These are phyloP conservation scores for Letharia lupina DNA, from an alignment of 495 filamentous ascomycete species.

Conservation along the genomic window DNA sequence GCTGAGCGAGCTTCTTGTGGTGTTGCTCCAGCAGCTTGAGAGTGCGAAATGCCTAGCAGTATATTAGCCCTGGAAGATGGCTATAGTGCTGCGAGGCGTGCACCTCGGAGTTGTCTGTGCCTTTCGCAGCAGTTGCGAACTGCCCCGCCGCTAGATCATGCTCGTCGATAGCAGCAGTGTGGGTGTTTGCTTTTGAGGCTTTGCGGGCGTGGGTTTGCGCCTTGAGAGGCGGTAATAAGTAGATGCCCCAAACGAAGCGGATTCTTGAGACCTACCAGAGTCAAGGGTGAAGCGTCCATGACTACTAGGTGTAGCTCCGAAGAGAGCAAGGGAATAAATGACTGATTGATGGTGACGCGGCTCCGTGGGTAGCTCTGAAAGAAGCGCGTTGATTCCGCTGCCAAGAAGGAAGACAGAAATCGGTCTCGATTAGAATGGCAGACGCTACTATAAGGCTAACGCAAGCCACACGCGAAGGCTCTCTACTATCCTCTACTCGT, in stretches of 20 bases:
- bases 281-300: conserved; percentile 58
- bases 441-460: too few species aligned
- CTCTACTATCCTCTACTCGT: too few species aligned
- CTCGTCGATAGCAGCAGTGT: conserved; percentile 71
- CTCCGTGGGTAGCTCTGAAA: background rate
- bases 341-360: background rate
- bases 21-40: conserved; percentile 78
- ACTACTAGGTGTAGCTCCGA: background rate
- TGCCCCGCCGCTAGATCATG: conserved; percentile 85
- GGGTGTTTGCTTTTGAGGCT: conserved; percentile 54
- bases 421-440: too few species aligned
- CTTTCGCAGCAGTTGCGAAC: conserved; percentile 72
- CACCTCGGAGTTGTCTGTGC: conserved; percentile 68
- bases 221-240: conserved; percentile 32
- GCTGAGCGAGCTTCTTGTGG: conserved; percentile 67
- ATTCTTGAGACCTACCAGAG: conserved; percentile 36
- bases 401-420: background rate
- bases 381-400: background rate
- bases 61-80: conserved; percentile 12
- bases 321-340: too few species aligned
- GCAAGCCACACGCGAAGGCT: too few species aligned
- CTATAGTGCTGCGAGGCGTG: conserved; percentile 8
- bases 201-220: conserved; percentile 81
- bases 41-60: conserved; percentile 61
- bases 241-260: background rate